Conservation (phyloP, 139 green algal genomes). For the Coelastrella sp. region DNA sequence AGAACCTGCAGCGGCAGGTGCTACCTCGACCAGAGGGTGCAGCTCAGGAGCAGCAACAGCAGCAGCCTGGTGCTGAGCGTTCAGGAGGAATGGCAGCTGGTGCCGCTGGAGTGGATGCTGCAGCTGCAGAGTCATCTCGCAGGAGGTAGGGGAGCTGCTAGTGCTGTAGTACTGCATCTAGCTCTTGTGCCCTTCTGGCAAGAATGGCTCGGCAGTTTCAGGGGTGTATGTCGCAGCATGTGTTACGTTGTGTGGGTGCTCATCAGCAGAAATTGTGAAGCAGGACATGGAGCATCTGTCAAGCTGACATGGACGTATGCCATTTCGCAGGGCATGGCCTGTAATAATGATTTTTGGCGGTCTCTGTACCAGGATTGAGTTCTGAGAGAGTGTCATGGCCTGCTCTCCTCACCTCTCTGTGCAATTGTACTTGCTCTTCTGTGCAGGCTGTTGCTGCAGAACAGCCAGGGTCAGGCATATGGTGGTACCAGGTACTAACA, state of each 20-base stretch:
- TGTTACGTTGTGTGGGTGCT: too few species aligned
- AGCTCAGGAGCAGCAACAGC: slow-evolving; percentile 31
- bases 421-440: background rate
- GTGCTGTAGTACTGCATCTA: background rate
- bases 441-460: slow-evolving; percentile 17
- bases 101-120: background rate
- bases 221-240: too few species aligned
- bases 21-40: background rate
- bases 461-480: slow-evolving; percentile 18
- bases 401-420: background rate
- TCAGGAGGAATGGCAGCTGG: slow-evolving; percentile 8
- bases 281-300: too few species aligned
- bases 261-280: too few species aligned
- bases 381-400: too few species aligned
- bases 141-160: slow-evolving; percentile 12
- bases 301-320: too few species aligned
- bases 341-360: too few species aligned
- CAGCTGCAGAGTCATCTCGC: slow-evolving; percentile 21
- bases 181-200: background rate
- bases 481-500: slow-evolving; percentile 6
- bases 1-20: slow-evolving; percentile 44
- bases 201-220: too few species aligned
- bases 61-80: slow-evolving; percentile 22
- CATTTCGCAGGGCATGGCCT: too few species aligned
- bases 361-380: background rate